Evolutionary conservation across 176 grass and related monocot species (phyloP).

Genomic region (Raddia distichophylla): DNA sequence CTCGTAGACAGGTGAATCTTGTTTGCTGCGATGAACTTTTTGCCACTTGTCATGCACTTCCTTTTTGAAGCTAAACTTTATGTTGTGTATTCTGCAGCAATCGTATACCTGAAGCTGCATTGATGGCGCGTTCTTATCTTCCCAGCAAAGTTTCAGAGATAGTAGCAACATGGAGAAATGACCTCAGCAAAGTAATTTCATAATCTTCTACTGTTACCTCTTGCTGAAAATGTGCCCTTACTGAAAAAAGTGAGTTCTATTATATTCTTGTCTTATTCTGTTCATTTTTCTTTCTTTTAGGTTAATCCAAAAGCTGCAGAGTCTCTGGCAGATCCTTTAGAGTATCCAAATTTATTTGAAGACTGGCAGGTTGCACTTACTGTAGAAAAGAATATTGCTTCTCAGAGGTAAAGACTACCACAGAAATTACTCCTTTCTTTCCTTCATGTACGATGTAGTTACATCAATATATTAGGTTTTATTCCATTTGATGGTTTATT

Average conservation of each 20-base stretch:
- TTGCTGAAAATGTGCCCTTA: not conserved
- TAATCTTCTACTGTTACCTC: slow-evolving; percentile 25
- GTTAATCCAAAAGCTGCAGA: slow-evolving; percentile 95
- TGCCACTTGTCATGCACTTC: not conserved
- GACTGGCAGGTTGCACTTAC: slow-evolving; percentile 91
- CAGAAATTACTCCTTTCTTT: not conserved
- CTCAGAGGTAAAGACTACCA: slow-evolving; percentile 52
- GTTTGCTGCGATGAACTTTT: slow-evolving; percentile 13
- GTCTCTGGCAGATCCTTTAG: slow-evolving; percentile 92
- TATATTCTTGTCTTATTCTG: slow-evolving; percentile 23
- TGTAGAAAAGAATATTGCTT: slow-evolving; percentile 63
- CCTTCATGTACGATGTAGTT: not conserved
- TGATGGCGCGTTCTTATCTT: slow-evolving; percentile 96
- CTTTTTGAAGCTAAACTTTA: slow-evolving; percentile 26
- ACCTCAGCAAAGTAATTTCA: slow-evolving; percentile 80
- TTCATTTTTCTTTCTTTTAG: slow-evolving; percentile 48
- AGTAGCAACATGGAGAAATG: slow-evolving; percentile 83
- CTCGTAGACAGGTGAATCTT: slow-evolving; percentile 78
- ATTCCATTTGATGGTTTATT: not conserved
- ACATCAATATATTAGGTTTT: not conserved
- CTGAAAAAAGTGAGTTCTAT: not conserved
- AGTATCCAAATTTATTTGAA: slow-evolving; percentile 96
- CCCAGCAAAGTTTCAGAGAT: slow-evolving; percentile 97
- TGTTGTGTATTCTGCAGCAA: slow-evolving; percentile 62
- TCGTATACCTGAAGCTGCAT: slow-evolving; percentile 95